A percentile compares a stretch with the other conserved stretches of the same genome.
Evolutionary conservation across 2,329 filamentous ascomycete genomes (phyloP).

Genomic region (Coniella vitis): DNA sequence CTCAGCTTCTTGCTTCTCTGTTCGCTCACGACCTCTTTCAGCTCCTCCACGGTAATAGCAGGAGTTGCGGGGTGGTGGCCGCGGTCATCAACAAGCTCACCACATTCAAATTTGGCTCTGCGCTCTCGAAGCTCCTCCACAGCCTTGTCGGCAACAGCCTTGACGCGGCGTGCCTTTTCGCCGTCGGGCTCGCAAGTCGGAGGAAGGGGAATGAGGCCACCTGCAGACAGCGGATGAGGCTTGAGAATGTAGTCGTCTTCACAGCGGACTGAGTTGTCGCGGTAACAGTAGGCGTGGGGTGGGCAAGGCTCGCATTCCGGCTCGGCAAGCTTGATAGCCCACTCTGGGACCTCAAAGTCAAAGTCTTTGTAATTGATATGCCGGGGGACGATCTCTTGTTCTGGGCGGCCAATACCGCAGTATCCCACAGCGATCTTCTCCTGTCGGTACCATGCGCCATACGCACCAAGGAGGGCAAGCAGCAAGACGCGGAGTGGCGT

Average conservation of each 20-base stretch:
- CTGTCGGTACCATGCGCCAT: slow-evolving; percentile 79
- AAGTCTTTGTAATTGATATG: slow-evolving; percentile 30
- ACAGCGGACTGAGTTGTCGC: slow-evolving; percentile 69
- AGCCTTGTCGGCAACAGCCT: slow-evolving; percentile 79
- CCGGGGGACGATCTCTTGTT: slow-evolving; percentile 42
- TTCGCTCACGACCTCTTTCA: slow-evolving; percentile 70
- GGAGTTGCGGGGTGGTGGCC: slow-evolving; percentile 54
- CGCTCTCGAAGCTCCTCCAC: slow-evolving; percentile 81
- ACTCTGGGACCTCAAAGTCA: slow-evolving; percentile 61
- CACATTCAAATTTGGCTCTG: slow-evolving; percentile 86
- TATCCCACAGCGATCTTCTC: slow-evolving; percentile 97
- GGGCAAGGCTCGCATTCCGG: slow-evolving; percentile 89
- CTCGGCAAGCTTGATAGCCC: slow-evolving; percentile 60
- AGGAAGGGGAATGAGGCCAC: slow-evolving; percentile 74
- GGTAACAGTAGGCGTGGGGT: slow-evolving; percentile 80
- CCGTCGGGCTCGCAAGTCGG: slow-evolving; percentile 94
- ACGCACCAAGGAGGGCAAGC: slow-evolving; percentile 61
- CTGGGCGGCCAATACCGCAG: slow-evolving; percentile 72
- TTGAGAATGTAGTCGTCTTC: slow-evolving; percentile 82
- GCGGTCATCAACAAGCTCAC: slow-evolving; percentile 57
- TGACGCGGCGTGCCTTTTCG: slow-evolving; percentile 80
- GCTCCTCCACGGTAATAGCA: slow-evolving; percentile 57
- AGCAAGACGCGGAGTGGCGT: slow-evolving; percentile 67
- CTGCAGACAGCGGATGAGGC: slow-evolving; percentile 74
- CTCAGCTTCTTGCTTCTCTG: slow-evolving; percentile 78